Conservation (phyloP, 371 early-diverging fungal species). For the Saksenaea oblongispora region DNA sequence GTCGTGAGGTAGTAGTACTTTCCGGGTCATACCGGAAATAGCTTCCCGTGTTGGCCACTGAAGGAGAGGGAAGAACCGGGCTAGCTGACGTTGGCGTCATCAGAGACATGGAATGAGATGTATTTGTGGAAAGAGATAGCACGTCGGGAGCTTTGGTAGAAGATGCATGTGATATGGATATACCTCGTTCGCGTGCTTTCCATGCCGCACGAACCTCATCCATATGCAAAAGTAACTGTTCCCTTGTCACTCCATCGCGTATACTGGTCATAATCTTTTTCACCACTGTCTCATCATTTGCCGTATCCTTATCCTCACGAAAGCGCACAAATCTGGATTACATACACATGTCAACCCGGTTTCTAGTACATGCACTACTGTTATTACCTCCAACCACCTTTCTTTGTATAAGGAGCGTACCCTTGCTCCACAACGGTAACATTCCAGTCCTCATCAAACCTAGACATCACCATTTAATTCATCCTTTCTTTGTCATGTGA, state of each 20-base stretch:
- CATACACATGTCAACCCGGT: background rate
- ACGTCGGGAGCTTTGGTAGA: slow-evolving; percentile 4
- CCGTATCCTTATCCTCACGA: slow-evolving; percentile 69
- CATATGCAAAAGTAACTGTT: slow-evolving; percentile 45
- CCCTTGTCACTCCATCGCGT: slow-evolving; percentile 55
- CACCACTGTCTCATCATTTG: slow-evolving; percentile 65
- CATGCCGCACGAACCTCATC: slow-evolving; percentile 61
- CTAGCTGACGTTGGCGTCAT: slow-evolving; percentile 17
- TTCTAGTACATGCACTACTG: no score
- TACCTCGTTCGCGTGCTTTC: slow-evolving; percentile 60
- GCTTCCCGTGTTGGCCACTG: slow-evolving; percentile 1
- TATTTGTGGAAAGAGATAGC: slow-evolving; percentile 7
- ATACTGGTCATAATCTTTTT: slow-evolving; percentile 55
- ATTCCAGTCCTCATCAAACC: slow-evolving; percentile 60
- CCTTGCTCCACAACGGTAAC: slow-evolving; percentile 65
- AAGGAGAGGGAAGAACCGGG: slow-evolving; percentile 22
- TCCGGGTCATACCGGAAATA: slow-evolving; percentile 15
- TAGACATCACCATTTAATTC: slow-evolving; percentile 8
- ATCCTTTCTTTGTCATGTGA: background rate
- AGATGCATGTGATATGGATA: slow-evolving; percentile 30
- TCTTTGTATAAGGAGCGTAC: slow-evolving; percentile 56
- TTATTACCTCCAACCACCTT: slow-evolving; percentile 63
- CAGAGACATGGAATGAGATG: background rate
- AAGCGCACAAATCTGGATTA: slow-evolving; percentile 59
- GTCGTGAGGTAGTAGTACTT: slow-evolving; percentile 8